Percentiles rank a stretch among this genome's conserved stretches.
Evolutionary conservation across 1,139 yeast species (phyloP).

Genomic region (Candida smagusa): DNA sequence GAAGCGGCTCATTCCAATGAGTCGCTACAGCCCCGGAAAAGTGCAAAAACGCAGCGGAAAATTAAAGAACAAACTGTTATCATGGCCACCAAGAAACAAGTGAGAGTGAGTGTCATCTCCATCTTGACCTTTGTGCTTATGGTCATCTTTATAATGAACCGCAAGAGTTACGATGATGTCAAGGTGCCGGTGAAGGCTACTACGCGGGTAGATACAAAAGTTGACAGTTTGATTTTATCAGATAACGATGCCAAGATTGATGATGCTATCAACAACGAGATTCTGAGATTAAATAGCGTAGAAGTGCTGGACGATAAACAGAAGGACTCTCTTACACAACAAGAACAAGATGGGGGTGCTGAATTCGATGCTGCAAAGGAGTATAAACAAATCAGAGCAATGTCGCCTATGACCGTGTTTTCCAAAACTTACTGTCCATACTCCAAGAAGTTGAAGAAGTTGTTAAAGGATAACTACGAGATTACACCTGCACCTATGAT

Average conservation of each 20-base stretch:
- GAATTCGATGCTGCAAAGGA: constrained; percentile 61
- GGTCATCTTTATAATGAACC: constrained; percentile 1
- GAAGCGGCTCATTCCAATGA: too few species aligned
- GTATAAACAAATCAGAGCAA: constrained; percentile 51
- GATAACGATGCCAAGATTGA: constrained; percentile 35
- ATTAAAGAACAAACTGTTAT: neutral
- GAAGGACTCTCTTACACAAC: constrained; percentile 7
- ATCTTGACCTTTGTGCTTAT: constrained; percentile 14
- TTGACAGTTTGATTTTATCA: constrained; percentile 26
- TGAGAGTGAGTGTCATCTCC: constrained; percentile 18
- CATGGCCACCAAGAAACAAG: constrained; percentile 18
- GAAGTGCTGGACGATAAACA: constrained; percentile 6
- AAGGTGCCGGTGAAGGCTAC: constrained; percentile 5
- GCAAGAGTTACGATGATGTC: constrained; percentile 1
- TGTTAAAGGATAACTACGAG: constrained; percentile 60
- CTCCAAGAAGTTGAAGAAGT: constrained; percentile 65
- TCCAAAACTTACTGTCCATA: constrained; percentile 75
- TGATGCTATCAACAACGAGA: constrained; percentile 40
- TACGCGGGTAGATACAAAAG: neutral
- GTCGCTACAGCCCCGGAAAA: too few species aligned
- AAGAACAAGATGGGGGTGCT: constrained; percentile 6
- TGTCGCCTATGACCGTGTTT: constrained; percentile 70
- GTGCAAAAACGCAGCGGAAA: neutral
- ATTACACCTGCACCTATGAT: constrained; percentile 69
- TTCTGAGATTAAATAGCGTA: constrained; percentile 23